A percentile compares a stretch with the other conserved stretches of the same genome.
These are phyloP conservation scores for Podila epigama DNA, from an alignment of 192 early-diverging fungal species.

Conservation along the genomic window DNA sequence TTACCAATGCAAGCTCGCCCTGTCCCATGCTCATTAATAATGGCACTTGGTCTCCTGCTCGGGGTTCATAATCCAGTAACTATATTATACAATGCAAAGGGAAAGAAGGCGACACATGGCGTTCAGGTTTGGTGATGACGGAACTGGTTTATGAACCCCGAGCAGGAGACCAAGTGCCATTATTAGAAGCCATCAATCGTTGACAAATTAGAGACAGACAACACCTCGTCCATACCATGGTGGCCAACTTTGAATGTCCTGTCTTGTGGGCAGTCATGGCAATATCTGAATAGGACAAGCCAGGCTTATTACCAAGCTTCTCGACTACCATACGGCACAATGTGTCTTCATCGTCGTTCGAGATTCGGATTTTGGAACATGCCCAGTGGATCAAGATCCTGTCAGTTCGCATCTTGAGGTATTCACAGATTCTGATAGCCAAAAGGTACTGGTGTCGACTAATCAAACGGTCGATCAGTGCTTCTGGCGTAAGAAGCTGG, in stretches of 20 bases:
- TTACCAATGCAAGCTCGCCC: conserved; percentile 85
- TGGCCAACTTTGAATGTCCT: conserved; percentile 86
- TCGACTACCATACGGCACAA: conserved; percentile 81
- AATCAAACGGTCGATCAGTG: conserved; percentile 82
- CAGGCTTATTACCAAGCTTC: conserved; percentile 73
- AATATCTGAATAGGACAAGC: conserved; percentile 90
- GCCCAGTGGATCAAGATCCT: conserved; percentile 96
- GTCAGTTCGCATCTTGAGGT: conserved; percentile 79
- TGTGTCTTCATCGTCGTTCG: conserved; percentile 88
- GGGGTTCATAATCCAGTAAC: conserved; percentile 93
- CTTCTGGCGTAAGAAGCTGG: conserved; percentile 77
- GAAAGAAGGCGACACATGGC: not conserved
- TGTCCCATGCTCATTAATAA: conserved; percentile 93
- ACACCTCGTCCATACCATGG: conserved; percentile 58
- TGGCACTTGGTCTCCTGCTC: conserved; percentile 94
- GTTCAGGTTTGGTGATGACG: too few species aligned
- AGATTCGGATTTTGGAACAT: conserved; percentile 89
- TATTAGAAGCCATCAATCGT: conserved; percentile 94
- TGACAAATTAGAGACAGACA: not conserved
- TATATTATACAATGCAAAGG: conserved; percentile 31
- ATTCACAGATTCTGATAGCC: conserved; percentile 85
- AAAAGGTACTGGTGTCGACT: conserved; percentile 86
- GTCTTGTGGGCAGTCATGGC: conserved; percentile 88
- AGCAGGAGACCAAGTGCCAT: conserved; percentile 92
- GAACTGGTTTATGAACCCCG: conserved; percentile 93